Conservation (phyloP, 192 early-diverging fungal species). For the Allomyces arbusculus region DNA sequence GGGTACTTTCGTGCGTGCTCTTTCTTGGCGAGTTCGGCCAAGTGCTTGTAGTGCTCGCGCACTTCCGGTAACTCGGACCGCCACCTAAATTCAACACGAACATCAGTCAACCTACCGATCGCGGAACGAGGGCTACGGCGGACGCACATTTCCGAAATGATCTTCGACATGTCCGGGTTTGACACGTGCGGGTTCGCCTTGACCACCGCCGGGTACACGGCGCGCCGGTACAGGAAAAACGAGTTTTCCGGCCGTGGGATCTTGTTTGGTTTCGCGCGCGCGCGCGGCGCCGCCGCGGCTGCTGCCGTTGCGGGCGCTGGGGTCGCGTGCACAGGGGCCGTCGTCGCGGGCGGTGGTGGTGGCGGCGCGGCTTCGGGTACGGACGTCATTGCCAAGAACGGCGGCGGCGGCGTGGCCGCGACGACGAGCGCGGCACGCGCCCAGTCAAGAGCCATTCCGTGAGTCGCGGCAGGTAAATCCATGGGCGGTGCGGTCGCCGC, state of each 20-base stretch:
- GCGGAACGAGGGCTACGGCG: too few species aligned
- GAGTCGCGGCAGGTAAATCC: too few species aligned
- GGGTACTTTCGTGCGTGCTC: constrained; percentile 28
- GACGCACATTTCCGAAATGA: constrained; percentile 22
- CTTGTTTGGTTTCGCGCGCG: constrained; percentile 1
- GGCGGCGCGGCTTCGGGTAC: too few species aligned
- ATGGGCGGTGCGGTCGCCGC: too few species aligned
- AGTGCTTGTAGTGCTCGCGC: constrained; percentile 25
- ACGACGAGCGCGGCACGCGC: too few species aligned
- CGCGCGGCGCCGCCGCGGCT: not conserved
- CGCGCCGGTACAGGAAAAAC: constrained; percentile 32
- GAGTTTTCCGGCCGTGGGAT: constrained; percentile 22
- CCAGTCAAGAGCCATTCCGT: too few species aligned
- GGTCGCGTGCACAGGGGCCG: too few species aligned
- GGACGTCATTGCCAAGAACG: too few species aligned
- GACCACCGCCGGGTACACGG: constrained; percentile 26
- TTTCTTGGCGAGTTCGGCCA: constrained; percentile 26
- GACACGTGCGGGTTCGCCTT: constrained; percentile 24
- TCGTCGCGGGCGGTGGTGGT: too few species aligned
- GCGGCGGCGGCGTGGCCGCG: too few species aligned
- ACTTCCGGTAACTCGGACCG: constrained; percentile 18
- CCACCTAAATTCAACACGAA: constrained; percentile 6
- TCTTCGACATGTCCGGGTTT: constrained; percentile 32
- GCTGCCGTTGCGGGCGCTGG: too few species aligned
- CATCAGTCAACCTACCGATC: too few species aligned